Percentiles rank a stretch among this genome's conserved stretches.
These are phyloP conservation scores for Schwanniomyces polymorphus DNA, from an alignment of 805 yeast genomes.

Conservation along the genomic window DNA sequence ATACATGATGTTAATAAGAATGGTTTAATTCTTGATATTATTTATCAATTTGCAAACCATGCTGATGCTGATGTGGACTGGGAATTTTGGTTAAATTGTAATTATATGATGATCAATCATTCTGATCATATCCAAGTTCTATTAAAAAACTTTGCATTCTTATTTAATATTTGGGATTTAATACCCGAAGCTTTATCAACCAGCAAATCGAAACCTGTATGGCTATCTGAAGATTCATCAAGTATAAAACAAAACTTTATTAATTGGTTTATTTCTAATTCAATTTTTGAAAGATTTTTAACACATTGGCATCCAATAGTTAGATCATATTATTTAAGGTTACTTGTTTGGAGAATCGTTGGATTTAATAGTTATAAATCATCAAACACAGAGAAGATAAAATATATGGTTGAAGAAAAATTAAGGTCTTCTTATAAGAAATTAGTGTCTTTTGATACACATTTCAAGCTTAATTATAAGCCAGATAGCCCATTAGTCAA, in stretches of 20 bases:
- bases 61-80: slow-evolving; percentile 51
- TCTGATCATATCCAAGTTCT: slow-evolving; percentile 64
- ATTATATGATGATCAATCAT: slow-evolving; percentile 52
- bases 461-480: slow-evolving; percentile 24
- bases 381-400: slow-evolving; percentile 28
- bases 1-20: slow-evolving; percentile 39
- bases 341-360: slow-evolving; percentile 66
- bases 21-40: slow-evolving; percentile 40
- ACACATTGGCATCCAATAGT: slow-evolving; percentile 82
- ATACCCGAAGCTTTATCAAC: slow-evolving; percentile 45
- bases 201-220: slow-evolving; percentile 15
- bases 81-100: slow-evolving; percentile 73
- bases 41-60: slow-evolving; percentile 39
- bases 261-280: slow-evolving; percentile 51
- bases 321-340: slow-evolving; percentile 64
- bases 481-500: slow-evolving; percentile 47
- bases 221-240: slow-evolving; percentile 41
- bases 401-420: slow-evolving; percentile 29
- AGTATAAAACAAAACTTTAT: slow-evolving; percentile 51
- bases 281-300: slow-evolving; percentile 57
- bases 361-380: slow-evolving; percentile 41
- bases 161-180: slow-evolving; percentile 74
- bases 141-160: slow-evolving; percentile 60
- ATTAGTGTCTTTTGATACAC: slow-evolving; percentile 25
- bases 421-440: slow-evolving; percentile 25